Conservation (phyloP, 75 land plant genomes). For the Azolla pinnata region DNA sequence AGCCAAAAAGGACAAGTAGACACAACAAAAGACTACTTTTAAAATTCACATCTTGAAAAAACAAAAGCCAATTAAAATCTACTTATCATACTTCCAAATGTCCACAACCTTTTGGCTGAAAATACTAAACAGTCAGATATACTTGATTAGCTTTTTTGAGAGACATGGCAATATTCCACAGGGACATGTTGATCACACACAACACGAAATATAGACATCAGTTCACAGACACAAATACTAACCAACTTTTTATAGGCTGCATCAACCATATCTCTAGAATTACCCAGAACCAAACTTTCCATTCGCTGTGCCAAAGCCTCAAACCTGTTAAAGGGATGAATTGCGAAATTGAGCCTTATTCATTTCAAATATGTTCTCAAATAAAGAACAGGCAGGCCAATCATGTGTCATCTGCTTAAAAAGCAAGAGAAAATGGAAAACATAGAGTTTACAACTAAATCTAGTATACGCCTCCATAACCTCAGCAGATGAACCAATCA, state of each 20-base stretch:
- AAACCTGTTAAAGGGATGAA: constrained; percentile 39
- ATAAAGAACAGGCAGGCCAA: not conserved
- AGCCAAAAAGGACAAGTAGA: no score
- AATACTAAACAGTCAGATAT: no score
- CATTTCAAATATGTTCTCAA: not conserved
- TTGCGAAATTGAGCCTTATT: not conserved
- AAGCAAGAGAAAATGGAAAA: not conserved
- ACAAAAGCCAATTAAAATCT: no score
- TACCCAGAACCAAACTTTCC: constrained; percentile 91
- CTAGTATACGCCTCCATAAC: not conserved
- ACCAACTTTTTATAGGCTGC: constrained; percentile 94
- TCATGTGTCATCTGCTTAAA: constrained; percentile 1
- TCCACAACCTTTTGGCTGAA: no score
- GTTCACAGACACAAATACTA: constrained; percentile 25
- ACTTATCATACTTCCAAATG: no score
- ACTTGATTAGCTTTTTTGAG: no score
- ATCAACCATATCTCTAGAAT: constrained; percentile 93
- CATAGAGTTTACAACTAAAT: not conserved
- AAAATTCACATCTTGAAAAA: no score
- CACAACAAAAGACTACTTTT: no score
- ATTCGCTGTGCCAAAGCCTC: constrained; percentile 85
- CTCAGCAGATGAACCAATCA: not conserved
- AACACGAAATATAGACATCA: no score
- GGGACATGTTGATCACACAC: no score
- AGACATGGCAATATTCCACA: no score